Base-by-base conservation (phyloP, 2,329 filamentous ascomycete genomes). In the Penicillium psychrosexuale region DNA sequence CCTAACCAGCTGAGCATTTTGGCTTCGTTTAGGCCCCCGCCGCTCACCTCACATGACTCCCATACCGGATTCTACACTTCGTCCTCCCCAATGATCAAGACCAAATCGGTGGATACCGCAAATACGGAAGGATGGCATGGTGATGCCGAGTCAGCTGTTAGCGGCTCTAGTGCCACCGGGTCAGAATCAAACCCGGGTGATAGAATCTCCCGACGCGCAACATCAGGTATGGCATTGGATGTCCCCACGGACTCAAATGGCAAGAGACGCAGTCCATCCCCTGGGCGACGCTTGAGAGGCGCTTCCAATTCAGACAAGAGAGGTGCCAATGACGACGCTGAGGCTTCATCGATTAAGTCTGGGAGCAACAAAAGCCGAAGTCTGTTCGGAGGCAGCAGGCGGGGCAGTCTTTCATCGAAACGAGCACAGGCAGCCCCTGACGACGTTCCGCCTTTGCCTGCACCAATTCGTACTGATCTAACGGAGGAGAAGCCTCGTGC, bases 271-370 rank as follows among this genome's bases (percentile, higher is more conserved):
- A 84, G 84, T 24, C 79, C 83, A 19, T 92, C 90, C 9, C 88
- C 89, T 11, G 84, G 82, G 48, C 83, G 85, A 66, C 89, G 86
- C 66, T 77, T 93, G 58, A 88, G 83, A 70, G 85, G 87, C 67
- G 88, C 87, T 12, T 90, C 94, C 66, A 82, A 77, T 55, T 72
- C 70, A 8, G 77, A 80, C 42, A 85, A 82, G 66, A 84, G 80
- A 67, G 79, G 75, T 55, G 69, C 76, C 27, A 78, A 75, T 58
- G 74, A 75, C 55, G 81, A 77, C 61, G 77, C 77, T 31, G 79
- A 81, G 55, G 67, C 72, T 17, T 74, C 77, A 33, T 72, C 73
- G 37, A 60, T 67, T 11, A 78, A 75, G 53, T 75, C 77, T 24
- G 59, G 64, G 6, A 71, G 69, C 28, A 75, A 75, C 53, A 77